These are phyloP conservation scores for Megacollybia marginata DNA, from an alignment of 768 basidiomycete species.

Conservation along the genomic window DNA sequence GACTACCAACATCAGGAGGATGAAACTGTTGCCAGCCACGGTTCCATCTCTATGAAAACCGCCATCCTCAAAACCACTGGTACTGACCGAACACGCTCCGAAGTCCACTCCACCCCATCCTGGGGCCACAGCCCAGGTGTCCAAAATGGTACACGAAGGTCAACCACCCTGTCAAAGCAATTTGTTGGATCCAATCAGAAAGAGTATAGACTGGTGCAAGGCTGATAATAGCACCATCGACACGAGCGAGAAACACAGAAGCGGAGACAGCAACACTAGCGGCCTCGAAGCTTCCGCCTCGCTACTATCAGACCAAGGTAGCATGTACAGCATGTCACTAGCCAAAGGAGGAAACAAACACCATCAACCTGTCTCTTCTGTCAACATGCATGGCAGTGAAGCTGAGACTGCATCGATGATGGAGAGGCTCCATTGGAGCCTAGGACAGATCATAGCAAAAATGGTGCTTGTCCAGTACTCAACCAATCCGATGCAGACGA, in stretches of 20 bases:
- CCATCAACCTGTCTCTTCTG: background rate
- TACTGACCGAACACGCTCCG: constrained; percentile 67
- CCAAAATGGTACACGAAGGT: constrained; percentile 79
- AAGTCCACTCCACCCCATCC: constrained; percentile 60
- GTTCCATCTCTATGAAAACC: constrained; percentile 81
- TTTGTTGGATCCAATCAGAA: constrained; percentile 77
- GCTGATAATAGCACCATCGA: constrained; percentile 7
- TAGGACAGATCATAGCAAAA: constrained; percentile 16
- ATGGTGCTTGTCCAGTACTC: background rate
- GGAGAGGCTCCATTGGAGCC: too few relatives aligned
- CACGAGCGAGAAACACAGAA: constrained; percentile 17
- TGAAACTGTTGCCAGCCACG: constrained; percentile 76
- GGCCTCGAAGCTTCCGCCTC: constrained; percentile 19
- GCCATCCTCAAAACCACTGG: constrained; percentile 54
- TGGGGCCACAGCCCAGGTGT: constrained; percentile 31
- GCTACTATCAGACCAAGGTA: constrained; percentile 10
- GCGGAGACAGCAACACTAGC: constrained; percentile 43
- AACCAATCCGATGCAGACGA: constrained; percentile 12
- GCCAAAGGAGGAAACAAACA: background rate
- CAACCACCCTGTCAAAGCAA: constrained; percentile 83
- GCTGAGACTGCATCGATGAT: constrained; percentile 10
- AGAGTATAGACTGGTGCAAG: constrained; percentile 65
- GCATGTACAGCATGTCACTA: constrained; percentile 3
- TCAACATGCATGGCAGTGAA: constrained; percentile 4
- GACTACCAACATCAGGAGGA: constrained; percentile 90